Conservation (phyloP, 1,284 basidiomycete genomes). For the Papiliotrema nemorosa region DNA sequence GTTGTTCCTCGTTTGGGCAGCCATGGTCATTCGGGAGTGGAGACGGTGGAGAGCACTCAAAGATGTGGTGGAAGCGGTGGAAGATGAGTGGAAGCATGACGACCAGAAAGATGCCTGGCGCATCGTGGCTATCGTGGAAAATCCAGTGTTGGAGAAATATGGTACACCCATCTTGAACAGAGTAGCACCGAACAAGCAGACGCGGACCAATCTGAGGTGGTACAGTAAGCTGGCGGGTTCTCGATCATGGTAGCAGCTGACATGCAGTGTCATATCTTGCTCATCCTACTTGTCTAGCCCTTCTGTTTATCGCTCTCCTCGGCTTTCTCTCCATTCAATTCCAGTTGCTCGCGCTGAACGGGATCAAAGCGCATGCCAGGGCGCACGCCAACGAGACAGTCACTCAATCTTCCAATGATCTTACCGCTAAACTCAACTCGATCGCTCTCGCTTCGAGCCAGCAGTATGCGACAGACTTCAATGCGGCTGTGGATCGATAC, state of each 20-base stretch:
- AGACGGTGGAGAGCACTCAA: constrained; percentile 39
- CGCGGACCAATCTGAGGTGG: constrained; percentile 45
- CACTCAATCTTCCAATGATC: constrained; percentile 64
- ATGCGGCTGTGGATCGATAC: constrained; percentile 63
- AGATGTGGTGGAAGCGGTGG: constrained; percentile 35
- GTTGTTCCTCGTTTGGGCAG: constrained; percentile 42
- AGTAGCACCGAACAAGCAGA: constrained; percentile 18
- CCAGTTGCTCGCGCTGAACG: constrained; percentile 72
- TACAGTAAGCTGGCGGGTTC: constrained; percentile 33
- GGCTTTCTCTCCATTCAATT: constrained; percentile 84
- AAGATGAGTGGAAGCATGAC: constrained; percentile 29
- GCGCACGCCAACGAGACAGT: constrained; percentile 60
- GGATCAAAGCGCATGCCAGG: constrained; percentile 63
- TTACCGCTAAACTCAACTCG: constrained; percentile 71
- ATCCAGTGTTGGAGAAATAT: constrained; percentile 44
- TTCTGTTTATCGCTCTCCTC: constrained; percentile 83
- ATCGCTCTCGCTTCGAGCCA: constrained; percentile 75
- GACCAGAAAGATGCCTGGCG: constrained; percentile 34
- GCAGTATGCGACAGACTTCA: constrained; percentile 71
- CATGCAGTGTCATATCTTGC: constrained; percentile 71
- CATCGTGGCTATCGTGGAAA: constrained; percentile 43
- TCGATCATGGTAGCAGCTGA: neutral
- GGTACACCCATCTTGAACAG: constrained; percentile 21
- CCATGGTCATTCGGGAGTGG: constrained; percentile 47
- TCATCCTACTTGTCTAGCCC: constrained; percentile 81